Evolutionary conservation across 257 asterid genomes (phyloP), one percentile per base, ranked within the genome.

Genomic region (Nicotiana tomentosiformis): DNA sequence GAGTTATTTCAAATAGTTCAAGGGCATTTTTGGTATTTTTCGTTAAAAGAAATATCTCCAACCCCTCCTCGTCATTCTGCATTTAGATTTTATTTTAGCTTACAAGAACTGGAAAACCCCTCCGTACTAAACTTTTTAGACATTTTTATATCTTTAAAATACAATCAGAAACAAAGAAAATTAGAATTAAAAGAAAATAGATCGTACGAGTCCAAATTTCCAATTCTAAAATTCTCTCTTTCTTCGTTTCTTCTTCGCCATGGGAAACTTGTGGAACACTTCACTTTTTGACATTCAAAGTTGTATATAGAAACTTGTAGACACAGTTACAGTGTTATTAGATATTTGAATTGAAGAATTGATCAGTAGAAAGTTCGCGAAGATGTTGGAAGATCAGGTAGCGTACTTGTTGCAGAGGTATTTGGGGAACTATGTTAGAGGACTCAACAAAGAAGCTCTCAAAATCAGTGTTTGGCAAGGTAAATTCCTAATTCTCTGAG

Each of bases 391-490:
- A 90, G 98, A 96, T 94, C 98, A 96, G 87, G 99, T 94, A 9
- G 97, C 98, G 80, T 88, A 92, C 89, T 83, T 96, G 88, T 86
- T 96, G 53, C 97, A 94, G 91, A 87, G 97, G 77, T 96, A 96
- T 82, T 84, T 96, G 90, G 99, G 99, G 83, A 94, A 96, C 86
- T 96, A 96, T 89, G 98, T 96, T 12, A 84, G 91, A 87, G 99
- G 99, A 10, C 98, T 96, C 78, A 96, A 86, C 80, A 96, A 94
- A 90, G 99, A 96, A 89, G 97, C 99, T 84, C 95, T 96, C 61
- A 96, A 96, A 86, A 93, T 96, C 93, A 96, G 98, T 87, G 99
- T 96, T 62, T 96, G 99, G 99, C 98, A 78, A 96, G 99, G 99
- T 92, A 15, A 56, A 56, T 56, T 93, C 26, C 7, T 5, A 57